phyloP scores from a whole-genome alignment of 805 yeast species.

The Cyberlindnera euphorbiae region DNA sequence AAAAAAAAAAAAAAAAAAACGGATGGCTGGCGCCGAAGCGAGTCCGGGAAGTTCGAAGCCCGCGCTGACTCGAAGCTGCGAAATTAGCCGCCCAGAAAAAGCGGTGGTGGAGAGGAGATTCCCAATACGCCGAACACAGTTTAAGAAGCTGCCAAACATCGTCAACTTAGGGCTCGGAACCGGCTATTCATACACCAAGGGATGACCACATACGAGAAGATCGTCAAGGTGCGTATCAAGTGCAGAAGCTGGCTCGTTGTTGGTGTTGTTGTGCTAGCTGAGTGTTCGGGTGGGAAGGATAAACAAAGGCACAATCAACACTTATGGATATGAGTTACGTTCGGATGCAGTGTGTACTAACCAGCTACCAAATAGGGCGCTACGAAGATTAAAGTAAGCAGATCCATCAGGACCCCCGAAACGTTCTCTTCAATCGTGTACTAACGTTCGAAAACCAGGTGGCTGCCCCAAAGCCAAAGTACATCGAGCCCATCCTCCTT shows the following conservation, averaged over 20 bases:
- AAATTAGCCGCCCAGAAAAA: not conserved
- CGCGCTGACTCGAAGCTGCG: not conserved
- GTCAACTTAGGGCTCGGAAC: too few relatives aligned
- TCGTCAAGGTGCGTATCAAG: constrained; percentile 55
- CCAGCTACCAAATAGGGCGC: constrained; percentile 51
- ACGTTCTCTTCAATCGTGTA: not conserved
- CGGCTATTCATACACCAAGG: not conserved
- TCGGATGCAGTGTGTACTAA: too few relatives aligned
- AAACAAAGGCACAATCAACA: too few relatives aligned
- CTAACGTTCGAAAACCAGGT: constrained; percentile 33
- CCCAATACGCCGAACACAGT: too few relatives aligned
- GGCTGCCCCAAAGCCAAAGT: constrained; percentile 98
- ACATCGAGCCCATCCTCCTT: constrained; percentile 83
- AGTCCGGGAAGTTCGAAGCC: too few relatives aligned
- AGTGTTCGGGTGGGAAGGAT: too few relatives aligned
- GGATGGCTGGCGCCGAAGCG: too few relatives aligned
- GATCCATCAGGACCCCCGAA: too few relatives aligned
- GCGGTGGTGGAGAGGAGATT: too few relatives aligned
- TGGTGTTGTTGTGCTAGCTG: not conserved
- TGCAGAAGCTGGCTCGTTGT: not conserved
- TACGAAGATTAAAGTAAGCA: constrained; percentile 52
- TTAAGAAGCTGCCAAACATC: too few relatives aligned
- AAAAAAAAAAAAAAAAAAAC: too few relatives aligned
- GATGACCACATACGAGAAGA: constrained; percentile 67
- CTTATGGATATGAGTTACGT: too few relatives aligned